Base-by-base conservation (phyloP, 2,329 filamentous ascomycete species). In the Cladosporium sp. region DNA sequence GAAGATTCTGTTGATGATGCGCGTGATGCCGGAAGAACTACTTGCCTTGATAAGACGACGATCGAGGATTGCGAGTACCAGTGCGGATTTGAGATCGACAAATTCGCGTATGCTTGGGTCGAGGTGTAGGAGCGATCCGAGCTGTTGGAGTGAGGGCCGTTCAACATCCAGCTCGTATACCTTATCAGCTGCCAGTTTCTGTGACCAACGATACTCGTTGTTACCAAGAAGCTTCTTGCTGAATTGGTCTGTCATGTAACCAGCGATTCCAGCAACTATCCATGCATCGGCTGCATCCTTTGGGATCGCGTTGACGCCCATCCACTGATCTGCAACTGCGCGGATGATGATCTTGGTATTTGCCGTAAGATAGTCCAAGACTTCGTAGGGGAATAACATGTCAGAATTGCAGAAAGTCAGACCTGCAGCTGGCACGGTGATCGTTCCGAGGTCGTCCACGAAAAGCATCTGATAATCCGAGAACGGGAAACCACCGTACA, bases 211-310 rank as follows among this genome's bases (percentile, higher is more conserved):
- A 71, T 96, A 94, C 67, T 96, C 91, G 70, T 99, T 99, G 70
- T 95, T 95, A 7, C 94, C 94, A 69, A 91, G 95, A 2, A 99
- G 80, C 64, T 86, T 88, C 72, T 88, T 90, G 83, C 97, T 90
- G 74, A 96, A 97, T 3, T 91, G 82, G 66, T 97, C 93, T 1
- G 93, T 92, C 83, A 99, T 96, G 77, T 91, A 99, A 78, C 93
- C 92, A 0, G 93, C 89, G 49, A 95, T 88, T 14, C 93, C 95
- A 56, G 94, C 83, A 12, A 93, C 88, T 19, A 95, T 86, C 94
- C 94, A 99, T 56, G 87, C 85, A 72, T 99, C 94, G 54, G 82
- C 82, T 17, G 87, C 84, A 40, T 88, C 86, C 69, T 92, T 90
- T 0, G 94, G 88, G 50, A 96, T 88, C 65, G 99, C 89, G 69